phyloP scores from a whole-genome alignment of 768 basidiomycete species.

The Butyriboletus loyo region DNA sequence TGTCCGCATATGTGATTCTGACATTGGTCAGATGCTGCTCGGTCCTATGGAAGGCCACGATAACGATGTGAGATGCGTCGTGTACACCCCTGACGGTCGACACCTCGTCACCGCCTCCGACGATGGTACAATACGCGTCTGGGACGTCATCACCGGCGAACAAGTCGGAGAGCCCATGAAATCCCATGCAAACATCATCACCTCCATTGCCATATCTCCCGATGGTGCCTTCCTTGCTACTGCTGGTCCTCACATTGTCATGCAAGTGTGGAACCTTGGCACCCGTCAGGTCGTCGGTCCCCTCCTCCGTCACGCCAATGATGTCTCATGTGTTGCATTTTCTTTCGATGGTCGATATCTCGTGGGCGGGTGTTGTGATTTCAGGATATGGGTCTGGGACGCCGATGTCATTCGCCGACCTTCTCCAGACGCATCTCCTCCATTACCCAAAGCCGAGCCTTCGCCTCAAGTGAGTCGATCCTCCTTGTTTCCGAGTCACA shows the following conservation, averaged over 20 bases:
- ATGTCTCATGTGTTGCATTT: conserved; percentile 33
- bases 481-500: background rate
- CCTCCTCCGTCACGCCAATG: conserved; percentile 27
- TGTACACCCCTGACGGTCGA: conserved; percentile 30
- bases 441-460: conserved; percentile 9
- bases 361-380: conserved; percentile 28
- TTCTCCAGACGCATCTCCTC: conserved; percentile 5
- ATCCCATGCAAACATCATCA: conserved; percentile 28
- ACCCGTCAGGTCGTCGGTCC: conserved; percentile 18
- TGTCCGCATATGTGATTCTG: conserved; percentile 31
- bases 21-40: conserved; percentile 36
- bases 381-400: conserved; percentile 30
- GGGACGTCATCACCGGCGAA: conserved; percentile 27
- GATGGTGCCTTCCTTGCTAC: conserved; percentile 31
- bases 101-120: conserved; percentile 27
- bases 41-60: conserved; percentile 28
- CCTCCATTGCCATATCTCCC: conserved; percentile 32
- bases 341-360: conserved; percentile 28
- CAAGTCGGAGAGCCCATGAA: conserved; percentile 31
- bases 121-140: conserved; percentile 32
- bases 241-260: conserved; percentile 27
- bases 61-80: conserved; percentile 29
- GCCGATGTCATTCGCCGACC: conserved; percentile 20
- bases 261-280: conserved; percentile 31
- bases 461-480: conserved; percentile 9